These are phyloP conservation scores for Melampsora americana DNA, from an alignment of 1,284 basidiomycete genomes.

Conservation along the genomic window DNA sequence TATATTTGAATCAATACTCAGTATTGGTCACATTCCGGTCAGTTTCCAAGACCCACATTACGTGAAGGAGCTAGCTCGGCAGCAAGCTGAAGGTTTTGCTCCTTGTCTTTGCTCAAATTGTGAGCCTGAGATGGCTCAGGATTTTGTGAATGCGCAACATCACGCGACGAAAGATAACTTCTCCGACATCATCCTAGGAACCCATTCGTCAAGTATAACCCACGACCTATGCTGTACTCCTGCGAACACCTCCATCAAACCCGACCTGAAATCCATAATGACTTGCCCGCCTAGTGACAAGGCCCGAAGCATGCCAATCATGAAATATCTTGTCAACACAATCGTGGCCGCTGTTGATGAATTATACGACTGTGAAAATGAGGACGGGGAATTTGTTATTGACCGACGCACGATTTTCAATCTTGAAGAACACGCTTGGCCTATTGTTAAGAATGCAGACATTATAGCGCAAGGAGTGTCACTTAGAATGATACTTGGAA, in stretches of 20 bases:
- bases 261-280: not conserved
- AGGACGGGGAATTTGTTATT: not conserved
- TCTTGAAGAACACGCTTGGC: not conserved
- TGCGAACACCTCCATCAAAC: not conserved
- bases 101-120: too few relatives aligned
- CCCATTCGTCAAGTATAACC: not conserved
- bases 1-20: too few relatives aligned
- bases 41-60: not conserved
- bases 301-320: not conserved
- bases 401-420: not conserved
- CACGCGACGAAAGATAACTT: not conserved
- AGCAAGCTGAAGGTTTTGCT: constrained; percentile 11
- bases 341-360: not conserved
- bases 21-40: constrained; percentile 1
- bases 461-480: not conserved
- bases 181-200: not conserved
- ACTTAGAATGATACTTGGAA: not conserved
- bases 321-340: not conserved
- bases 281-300: not conserved
- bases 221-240: not conserved
- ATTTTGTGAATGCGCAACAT: not conserved
- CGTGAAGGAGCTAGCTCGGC: not conserved
- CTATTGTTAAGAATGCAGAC: not conserved
- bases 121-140: not conserved
- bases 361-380: not conserved